Evolutionary conservation across 176 grass and related monocot genomes (phyloP).

Genomic region (Phyllostachys edulis): DNA sequence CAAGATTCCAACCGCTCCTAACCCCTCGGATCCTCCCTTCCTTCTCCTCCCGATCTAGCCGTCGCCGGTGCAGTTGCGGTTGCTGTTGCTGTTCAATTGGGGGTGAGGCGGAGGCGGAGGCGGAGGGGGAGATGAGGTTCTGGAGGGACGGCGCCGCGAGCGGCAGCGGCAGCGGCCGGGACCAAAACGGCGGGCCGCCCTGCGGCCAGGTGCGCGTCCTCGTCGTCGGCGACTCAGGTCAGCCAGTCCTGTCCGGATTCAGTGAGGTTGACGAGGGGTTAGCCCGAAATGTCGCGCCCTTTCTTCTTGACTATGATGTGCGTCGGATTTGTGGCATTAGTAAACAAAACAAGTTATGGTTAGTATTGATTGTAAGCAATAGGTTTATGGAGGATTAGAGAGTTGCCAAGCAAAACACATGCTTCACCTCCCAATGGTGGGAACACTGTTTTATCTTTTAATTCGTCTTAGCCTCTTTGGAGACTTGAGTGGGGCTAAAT

Average conservation of each 20-base stretch:
- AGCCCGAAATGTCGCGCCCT: background rate
- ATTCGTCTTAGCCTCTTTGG: background rate
- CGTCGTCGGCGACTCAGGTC: conserved; percentile 81
- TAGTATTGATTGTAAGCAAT: no score
- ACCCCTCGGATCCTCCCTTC: no score
- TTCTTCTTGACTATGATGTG: background rate
- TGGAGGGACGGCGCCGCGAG: conserved; percentile 53
- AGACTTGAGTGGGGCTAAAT: background rate
- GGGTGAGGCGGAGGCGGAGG: no score
- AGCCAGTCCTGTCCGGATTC: background rate
- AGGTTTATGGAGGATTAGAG: background rate
- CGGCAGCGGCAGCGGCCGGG: conserved; percentile 33
- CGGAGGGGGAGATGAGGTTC: conserved; percentile 38
- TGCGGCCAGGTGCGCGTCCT: conserved; percentile 78
- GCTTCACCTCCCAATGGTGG: background rate
- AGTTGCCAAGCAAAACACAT: background rate
- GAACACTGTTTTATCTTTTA: background rate
- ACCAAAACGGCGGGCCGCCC: conserved; percentile 53
- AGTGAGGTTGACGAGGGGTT: background rate
- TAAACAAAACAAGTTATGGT: background rate
- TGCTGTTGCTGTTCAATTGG: background rate
- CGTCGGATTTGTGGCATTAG: background rate
- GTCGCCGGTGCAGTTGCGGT: no score
- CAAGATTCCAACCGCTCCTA: no score
- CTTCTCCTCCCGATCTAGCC: conserved; percentile 21